Evolutionary conservation across 768 basidiomycete species (phyloP).

Genomic region (Boletus sp.): DNA sequence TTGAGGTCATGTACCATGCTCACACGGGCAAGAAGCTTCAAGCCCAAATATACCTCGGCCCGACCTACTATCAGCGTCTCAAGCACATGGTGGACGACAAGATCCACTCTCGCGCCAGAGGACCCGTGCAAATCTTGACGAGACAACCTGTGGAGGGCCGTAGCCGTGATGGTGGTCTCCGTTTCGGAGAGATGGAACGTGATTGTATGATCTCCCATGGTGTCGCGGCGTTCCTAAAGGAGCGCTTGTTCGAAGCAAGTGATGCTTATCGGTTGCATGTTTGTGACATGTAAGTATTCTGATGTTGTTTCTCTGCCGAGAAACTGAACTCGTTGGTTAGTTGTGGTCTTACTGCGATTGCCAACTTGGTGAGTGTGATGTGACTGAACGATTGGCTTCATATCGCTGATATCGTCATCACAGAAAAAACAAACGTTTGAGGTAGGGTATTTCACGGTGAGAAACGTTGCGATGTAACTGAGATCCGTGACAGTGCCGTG

Average conservation of each 20-base stretch:
- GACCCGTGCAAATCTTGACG: slow-evolving; percentile 96
- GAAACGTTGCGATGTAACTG: slow-evolving; percentile 1
- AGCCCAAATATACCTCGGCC: slow-evolving; percentile 97
- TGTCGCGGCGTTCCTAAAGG: slow-evolving; percentile 96
- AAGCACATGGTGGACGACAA: slow-evolving; percentile 99
- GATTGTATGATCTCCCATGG: slow-evolving; percentile 99
- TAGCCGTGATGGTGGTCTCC: slow-evolving; percentile 96
- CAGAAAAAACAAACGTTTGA: slow-evolving; percentile 99
- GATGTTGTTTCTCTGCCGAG: background rate
- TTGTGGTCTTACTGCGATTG: slow-evolving; percentile 95
- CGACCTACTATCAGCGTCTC: slow-evolving; percentile 97
- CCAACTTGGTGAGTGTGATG: slow-evolving; percentile 73
- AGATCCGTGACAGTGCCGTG: slow-evolving; percentile 61
- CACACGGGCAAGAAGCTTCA: slow-evolving; percentile 98
- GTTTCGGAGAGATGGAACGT: slow-evolving; percentile 99
- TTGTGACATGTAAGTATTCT: slow-evolving; percentile 81
- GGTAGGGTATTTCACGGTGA: slow-evolving; percentile 33
- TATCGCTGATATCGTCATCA: slow-evolving; percentile 5
- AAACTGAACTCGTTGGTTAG: slow-evolving; percentile 37
- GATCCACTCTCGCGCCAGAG: slow-evolving; percentile 96
- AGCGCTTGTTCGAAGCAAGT: slow-evolving; percentile 91
- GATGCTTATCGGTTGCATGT: slow-evolving; percentile 94
- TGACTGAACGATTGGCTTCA: background rate
- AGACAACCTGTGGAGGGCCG: slow-evolving; percentile 98
- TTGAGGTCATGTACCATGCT: slow-evolving; percentile 98